These are phyloP conservation scores for Clarireedia hainanense DNA, from an alignment of 2,329 filamentous ascomycete species.

Conservation along the genomic window DNA sequence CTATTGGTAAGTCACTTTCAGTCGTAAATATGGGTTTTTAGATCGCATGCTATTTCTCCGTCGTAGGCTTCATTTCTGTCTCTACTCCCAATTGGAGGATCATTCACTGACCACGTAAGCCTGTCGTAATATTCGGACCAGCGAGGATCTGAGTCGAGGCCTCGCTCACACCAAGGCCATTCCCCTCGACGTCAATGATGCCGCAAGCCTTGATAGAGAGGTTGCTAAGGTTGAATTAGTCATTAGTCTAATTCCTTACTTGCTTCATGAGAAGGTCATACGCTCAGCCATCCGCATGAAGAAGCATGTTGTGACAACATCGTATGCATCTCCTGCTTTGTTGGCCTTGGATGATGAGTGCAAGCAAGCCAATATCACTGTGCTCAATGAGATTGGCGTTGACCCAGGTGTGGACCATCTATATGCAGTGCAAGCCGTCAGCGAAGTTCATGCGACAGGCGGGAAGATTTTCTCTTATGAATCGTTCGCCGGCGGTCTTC, in stretches of 20 bases:
- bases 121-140: too few relatives aligned
- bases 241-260: constrained; percentile 85
- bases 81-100: too few relatives aligned
- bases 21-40: too few relatives aligned
- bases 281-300: constrained; percentile 87
- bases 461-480: constrained; percentile 80
- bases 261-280: constrained; percentile 80
- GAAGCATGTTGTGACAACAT: constrained; percentile 94
- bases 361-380: constrained; percentile 89
- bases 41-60: too few relatives aligned
- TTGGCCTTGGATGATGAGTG: constrained; percentile 72
- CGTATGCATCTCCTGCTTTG: constrained; percentile 90
- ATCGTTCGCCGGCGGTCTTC: not conserved
- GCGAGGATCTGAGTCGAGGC: too few relatives aligned
- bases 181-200: constrained; percentile 76
- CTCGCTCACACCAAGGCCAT: constrained; percentile 34
- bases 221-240: constrained; percentile 73
- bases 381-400: constrained; percentile 89
- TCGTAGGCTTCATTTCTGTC: too few relatives aligned
- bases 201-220: constrained; percentile 68
- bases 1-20: too few relatives aligned
- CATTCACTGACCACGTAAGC: too few relatives aligned
- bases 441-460: constrained; percentile 76
- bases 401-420: constrained; percentile 64
- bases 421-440: constrained; percentile 81